Conservation (phyloP, 139 green algal genomes). For the Coelastrella sp. region DNA sequence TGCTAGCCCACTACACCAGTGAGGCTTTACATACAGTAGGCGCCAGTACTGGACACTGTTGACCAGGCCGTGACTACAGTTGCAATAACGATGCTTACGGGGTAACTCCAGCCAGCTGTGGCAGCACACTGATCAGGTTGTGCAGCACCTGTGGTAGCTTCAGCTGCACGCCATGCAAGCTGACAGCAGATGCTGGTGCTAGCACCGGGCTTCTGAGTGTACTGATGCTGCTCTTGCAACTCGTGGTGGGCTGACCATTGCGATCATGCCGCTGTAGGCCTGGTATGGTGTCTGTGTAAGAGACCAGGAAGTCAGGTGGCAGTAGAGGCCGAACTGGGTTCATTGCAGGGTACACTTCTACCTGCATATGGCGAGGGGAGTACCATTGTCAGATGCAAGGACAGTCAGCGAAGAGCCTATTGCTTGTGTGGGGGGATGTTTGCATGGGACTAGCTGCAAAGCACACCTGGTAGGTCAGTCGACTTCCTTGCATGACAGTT, state of each 20-base stretch:
- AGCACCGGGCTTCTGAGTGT: conserved; percentile 69
- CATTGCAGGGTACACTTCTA: conserved; percentile 68
- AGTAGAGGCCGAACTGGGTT: conserved; percentile 63
- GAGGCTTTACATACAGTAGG: too few species aligned
- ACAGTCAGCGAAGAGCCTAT: background rate
- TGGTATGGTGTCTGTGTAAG: conserved; percentile 58
- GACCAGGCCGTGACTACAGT: too few species aligned
- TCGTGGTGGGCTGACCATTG: conserved; percentile 44
- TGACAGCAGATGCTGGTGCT: conserved; percentile 51
- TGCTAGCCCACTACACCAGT: too few species aligned
- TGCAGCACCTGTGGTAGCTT: conserved; percentile 59
- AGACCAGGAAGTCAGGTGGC: conserved; percentile 71
- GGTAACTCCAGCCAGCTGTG: conserved; percentile 14
- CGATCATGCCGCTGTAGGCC: conserved; percentile 57
- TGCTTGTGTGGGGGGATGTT: too few species aligned
- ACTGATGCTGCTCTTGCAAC: conserved; percentile 57
- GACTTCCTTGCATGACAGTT: conserved; percentile 62
- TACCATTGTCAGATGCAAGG: background rate
- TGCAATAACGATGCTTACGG: conserved; percentile 18
- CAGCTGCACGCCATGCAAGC: conserved; percentile 59
- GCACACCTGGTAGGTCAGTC: conserved; percentile 65
- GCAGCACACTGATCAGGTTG: conserved; percentile 53
- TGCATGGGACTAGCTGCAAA: too few species aligned
- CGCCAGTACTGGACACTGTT: too few species aligned
- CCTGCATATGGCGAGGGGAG: conserved; percentile 42